phyloP scores from a whole-genome alignment of 2,329 filamentous ascomycete species.

The Cryphonectria radicalis region DNA sequence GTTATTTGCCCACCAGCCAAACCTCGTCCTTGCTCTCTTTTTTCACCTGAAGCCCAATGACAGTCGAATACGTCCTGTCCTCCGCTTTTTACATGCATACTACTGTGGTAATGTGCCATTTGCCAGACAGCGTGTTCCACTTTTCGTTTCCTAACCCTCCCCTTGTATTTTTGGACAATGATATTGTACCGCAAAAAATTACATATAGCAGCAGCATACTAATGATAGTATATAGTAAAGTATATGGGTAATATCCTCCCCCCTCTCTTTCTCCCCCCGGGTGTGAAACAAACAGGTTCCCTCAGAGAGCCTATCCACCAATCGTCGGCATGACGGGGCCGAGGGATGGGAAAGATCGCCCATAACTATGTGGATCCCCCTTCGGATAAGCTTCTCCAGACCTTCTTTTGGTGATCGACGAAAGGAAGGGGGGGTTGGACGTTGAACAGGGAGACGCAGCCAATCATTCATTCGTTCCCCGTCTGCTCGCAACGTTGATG shows the following conservation, averaged over 20 bases:
- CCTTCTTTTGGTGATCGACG: slow-evolving; percentile 2
- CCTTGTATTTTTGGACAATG: background rate
- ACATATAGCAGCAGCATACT: background rate
- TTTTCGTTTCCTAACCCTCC: background rate
- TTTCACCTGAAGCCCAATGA: background rate
- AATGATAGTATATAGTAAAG: background rate
- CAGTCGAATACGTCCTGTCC: background rate
- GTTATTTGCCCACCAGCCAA: background rate
- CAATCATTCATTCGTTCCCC: background rate
- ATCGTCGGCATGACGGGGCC: slow-evolving; percentile 2
- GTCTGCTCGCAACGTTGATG: background rate
- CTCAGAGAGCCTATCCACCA: slow-evolving; percentile 8
- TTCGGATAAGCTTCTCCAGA: slow-evolving; percentile 12
- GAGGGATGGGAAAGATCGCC: background rate
- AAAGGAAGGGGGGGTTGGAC: background rate
- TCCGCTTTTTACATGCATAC: background rate
- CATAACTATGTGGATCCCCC: background rate
- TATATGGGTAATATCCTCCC: background rate
- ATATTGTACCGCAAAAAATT: no score
- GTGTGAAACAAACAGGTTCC: slow-evolving; percentile 1
- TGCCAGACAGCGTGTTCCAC: background rate
- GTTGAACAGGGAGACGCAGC: background rate
- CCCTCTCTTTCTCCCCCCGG: no score
- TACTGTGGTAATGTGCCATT: background rate
- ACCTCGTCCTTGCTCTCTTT: background rate